Evolutionary conservation across 352 stramenopile genomes (phyloP), one percentile per base, ranked within the genome.

Genomic region (Globisporangium polare): DNA sequence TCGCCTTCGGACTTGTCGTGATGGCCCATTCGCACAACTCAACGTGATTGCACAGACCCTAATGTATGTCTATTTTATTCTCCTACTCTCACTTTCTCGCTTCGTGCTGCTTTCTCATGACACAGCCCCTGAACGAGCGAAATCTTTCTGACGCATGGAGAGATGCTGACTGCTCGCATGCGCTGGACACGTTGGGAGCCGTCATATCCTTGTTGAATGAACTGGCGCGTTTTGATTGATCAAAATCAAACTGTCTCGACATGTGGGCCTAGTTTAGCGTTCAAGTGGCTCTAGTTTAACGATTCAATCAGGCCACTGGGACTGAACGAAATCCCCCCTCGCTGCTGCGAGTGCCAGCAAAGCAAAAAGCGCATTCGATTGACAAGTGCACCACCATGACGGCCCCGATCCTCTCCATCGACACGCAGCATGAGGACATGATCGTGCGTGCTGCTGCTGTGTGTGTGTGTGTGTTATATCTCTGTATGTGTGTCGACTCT

Each of bases 381-480:
- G 29, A 53, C 29, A 33, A 33, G 29, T 33, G 29, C 29, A 33
- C 33, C 58, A 85, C 31, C 35, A 95, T 95, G 86, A 89, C 86
- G 63, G 81, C 81, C 59, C 84, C 88, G 31, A 82, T 92, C 69
- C 80, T 95, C 69, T 91, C 86, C 35, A 96, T 99, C 66, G 95
- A 99, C 66, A 98, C 96, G 43, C 92, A 99, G 75, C 97, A 99
- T 72, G 96, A 98, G 72, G 97, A 99, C 77, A 98, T 99, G 88
- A 95, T 97, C 71, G 89, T 97, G 78, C 67, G 78, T 67, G 3
- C 4, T 9, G 20, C 31, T 8, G 22, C 5, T 17, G 17, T 63
- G 1, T 39, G 3, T 33, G 6, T 26, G 7, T 46, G 20, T 59
- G 17, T 58, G 13, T n/a, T n/a, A n/a, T 49, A 5, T 35, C 29